Evolutionary conservation across 192 early-diverging fungal species (phyloP).

Genomic region (Coemansia sp.): DNA sequence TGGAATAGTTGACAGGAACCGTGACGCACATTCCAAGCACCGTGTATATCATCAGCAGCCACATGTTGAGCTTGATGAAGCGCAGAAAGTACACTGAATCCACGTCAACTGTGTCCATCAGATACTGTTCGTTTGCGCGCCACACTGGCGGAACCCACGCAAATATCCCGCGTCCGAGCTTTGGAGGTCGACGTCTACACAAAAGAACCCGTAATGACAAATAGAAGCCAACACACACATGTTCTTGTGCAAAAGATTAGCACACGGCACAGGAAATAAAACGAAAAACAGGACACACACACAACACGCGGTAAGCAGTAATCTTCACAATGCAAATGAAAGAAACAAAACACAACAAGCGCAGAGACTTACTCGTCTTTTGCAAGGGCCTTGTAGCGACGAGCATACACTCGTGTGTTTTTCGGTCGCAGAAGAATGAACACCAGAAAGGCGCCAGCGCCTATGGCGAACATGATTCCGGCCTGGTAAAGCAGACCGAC

Average conservation of each 20-base stretch:
- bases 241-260: too few relatives aligned
- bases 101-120: constrained; percentile 68
- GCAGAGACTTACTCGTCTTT: constrained; percentile 38
- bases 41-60: constrained; percentile 60
- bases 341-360: background rate
- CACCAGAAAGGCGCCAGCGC: constrained; percentile 56
- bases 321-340: background rate
- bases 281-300: too few relatives aligned
- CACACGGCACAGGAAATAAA: too few relatives aligned
- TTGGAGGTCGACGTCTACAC: constrained; percentile 66
- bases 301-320: background rate
- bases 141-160: constrained; percentile 64
- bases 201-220: background rate
- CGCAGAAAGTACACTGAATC: constrained; percentile 73
- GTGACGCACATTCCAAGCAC: constrained; percentile 61
- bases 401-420: constrained; percentile 57
- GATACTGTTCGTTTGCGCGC: constrained; percentile 58
- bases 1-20: constrained; percentile 67
- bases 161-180: constrained; percentile 63
- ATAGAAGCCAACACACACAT: background rate
- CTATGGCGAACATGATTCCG: constrained; percentile 61
- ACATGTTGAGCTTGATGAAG: constrained; percentile 63
- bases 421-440: constrained; percentile 63
- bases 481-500: constrained; percentile 63
- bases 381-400: constrained; percentile 53